phyloP scores from a whole-genome alignment of 768 basidiomycete genomes.

The Termitomyces sp. region DNA sequence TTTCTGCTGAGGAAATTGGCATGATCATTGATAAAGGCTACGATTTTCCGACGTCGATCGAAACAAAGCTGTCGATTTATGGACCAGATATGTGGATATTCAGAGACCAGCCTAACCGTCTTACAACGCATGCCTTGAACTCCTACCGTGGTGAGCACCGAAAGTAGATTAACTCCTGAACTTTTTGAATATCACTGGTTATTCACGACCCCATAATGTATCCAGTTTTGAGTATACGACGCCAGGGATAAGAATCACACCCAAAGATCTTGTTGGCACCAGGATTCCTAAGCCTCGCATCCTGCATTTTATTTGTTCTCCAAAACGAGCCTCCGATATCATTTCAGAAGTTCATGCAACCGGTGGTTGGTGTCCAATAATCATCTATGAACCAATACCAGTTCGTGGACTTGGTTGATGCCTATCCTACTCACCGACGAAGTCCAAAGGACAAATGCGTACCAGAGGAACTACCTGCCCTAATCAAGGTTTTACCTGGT shows the following conservation, averaged over 20 bases:
- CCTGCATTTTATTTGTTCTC: constrained; percentile 87
- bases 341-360: constrained; percentile 57
- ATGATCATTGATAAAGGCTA: constrained; percentile 83
- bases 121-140: constrained; percentile 75
- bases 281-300: constrained; percentile 46
- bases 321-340: constrained; percentile 63
- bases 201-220: background rate
- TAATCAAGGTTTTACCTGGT: constrained; percentile 53
- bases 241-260: constrained; percentile 65
- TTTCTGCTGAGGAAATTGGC: constrained; percentile 59
- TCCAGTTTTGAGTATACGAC: constrained; percentile 77
- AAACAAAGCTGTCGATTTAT: constrained; percentile 53
- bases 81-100: constrained; percentile 79
- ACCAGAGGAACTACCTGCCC: constrained; percentile 72
- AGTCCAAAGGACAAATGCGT: constrained; percentile 66
- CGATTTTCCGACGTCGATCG: constrained; percentile 67
- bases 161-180: constrained; percentile 40
- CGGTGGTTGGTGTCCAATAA: constrained; percentile 58
- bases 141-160: constrained; percentile 70
- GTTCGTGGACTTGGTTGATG: constrained; percentile 36
- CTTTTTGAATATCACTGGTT: background rate
- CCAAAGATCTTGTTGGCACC: constrained; percentile 60
- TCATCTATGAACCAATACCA: constrained; percentile 86
- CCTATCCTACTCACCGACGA: background rate
- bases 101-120: constrained; percentile 48